Evolutionary conservation across 495 filamentous ascomycete genomes (phyloP).

Genomic region (Stereocaulon alpinum): DNA sequence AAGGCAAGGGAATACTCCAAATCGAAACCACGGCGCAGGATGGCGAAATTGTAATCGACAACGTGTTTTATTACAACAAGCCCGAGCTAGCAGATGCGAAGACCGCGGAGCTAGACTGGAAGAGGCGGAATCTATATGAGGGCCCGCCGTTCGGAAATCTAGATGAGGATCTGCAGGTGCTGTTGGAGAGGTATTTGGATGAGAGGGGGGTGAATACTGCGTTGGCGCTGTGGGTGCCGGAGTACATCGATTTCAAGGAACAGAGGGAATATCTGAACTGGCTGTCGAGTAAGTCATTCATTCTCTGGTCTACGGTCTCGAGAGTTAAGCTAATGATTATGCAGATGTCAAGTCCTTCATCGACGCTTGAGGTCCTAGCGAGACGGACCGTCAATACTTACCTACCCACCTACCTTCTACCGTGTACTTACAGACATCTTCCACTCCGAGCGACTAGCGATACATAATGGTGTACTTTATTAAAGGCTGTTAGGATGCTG

Average conservation of each 20-base stretch:
- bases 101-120: slow-evolving; percentile 57
- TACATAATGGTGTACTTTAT: background rate
- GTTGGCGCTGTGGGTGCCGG: slow-evolving; percentile 81
- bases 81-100: slow-evolving; percentile 55
- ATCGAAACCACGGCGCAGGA: slow-evolving; percentile 83
- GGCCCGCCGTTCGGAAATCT: slow-evolving; percentile 90
- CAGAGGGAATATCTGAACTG: slow-evolving; percentile 93
- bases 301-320: slow-evolving; percentile 7
- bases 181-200: slow-evolving; percentile 89
- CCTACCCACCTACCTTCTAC: background rate
- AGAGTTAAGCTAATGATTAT: slow-evolving; percentile 12
- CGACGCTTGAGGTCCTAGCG: slow-evolving; percentile 42
- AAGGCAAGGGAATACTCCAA: slow-evolving; percentile 66
- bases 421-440: slow-evolving; percentile 7
- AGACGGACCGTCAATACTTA: background rate
- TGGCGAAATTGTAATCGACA: slow-evolving; percentile 79
- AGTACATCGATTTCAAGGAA: slow-evolving; percentile 98
- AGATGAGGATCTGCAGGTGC: slow-evolving; percentile 86
- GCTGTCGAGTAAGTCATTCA: slow-evolving; percentile 57
- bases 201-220: slow-evolving; percentile 84
- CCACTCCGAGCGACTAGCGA: slow-evolving; percentile 13
- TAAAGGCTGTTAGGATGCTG: no score
- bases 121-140: slow-evolving; percentile 67
- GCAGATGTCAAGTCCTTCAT: slow-evolving; percentile 65
- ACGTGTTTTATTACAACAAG: slow-evolving; percentile 76